Percentiles rank a stretch among this genome's conserved stretches.
phyloP scores from a whole-genome alignment of 805 yeast species.

The Teunomyces panamensis region DNA sequence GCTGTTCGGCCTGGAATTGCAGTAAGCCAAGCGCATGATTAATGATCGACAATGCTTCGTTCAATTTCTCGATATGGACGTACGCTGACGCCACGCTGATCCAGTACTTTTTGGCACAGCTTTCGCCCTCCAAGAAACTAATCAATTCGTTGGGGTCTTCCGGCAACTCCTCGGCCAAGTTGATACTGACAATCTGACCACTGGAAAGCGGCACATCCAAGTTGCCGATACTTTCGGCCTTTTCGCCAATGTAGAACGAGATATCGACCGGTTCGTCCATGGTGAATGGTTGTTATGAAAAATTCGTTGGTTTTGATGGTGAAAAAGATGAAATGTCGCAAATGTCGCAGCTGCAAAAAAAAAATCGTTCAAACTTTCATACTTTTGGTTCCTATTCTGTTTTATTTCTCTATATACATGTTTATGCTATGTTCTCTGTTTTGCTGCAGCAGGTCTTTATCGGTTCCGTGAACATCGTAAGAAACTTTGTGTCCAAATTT shows the following conservation, averaged over 20 bases:
- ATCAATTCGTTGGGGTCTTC: slow-evolving; percentile 86
- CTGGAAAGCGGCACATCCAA: slow-evolving; percentile 74
- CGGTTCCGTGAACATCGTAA: neutral
- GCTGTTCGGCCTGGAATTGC: slow-evolving; percentile 38
- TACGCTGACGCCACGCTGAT: slow-evolving; percentile 78
- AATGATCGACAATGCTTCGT: slow-evolving; percentile 64
- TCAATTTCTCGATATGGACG: slow-evolving; percentile 54
- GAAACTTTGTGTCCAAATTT: neutral
- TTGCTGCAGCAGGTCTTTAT: neutral
- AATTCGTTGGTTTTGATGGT: too few relatives aligned
- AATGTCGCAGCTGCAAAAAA: neutral
- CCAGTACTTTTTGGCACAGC: slow-evolving; percentile 78
- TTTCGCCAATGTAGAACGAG: slow-evolving; percentile 35
- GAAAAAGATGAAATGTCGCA: neutral
- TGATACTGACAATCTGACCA: slow-evolving; percentile 80
- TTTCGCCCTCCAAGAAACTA: slow-evolving; percentile 75
- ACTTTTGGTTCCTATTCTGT: neutral
- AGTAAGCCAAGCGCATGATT: slow-evolving; percentile 52
- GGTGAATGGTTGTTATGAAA: slow-evolving; percentile 2
- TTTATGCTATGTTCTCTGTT: neutral
- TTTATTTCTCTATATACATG: neutral
- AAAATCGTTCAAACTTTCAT: neutral
- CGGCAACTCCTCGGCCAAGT: slow-evolving; percentile 76
- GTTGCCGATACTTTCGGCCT: slow-evolving; percentile 26
- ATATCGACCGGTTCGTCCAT: slow-evolving; percentile 13